Evolutionary conservation across 352 stramenopile species (phyloP).

Genomic region (Phytophthora hibernalis): DNA sequence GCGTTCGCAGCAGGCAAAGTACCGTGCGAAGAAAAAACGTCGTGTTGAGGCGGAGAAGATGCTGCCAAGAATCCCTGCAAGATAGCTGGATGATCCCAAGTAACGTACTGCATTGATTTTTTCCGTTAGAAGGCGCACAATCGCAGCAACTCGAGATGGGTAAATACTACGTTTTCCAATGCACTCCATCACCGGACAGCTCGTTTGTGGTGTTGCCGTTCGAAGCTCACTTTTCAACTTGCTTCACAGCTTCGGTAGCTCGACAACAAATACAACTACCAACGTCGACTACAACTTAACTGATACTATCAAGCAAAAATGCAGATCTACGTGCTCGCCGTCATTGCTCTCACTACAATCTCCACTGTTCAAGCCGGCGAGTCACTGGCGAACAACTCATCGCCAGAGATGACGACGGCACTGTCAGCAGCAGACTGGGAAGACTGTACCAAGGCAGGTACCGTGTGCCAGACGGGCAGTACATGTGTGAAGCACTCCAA

Average conservation of each 20-base stretch:
- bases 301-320: conserved; percentile 6
- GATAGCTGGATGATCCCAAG: no score
- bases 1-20: no score
- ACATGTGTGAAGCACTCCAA: conserved; percentile 28
- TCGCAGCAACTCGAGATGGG: conserved; percentile 1
- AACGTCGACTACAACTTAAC: neutral
- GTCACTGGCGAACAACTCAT: conserved; percentile 1
- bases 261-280: conserved; percentile 5
- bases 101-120: no score
- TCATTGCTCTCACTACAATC: conserved; percentile 6
- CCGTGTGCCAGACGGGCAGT: conserved; percentile 12
- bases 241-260: conserved; percentile 13
- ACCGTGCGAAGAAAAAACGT: no score
- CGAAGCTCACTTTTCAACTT: conserved; percentile 20
- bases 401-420: neutral
- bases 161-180: conserved; percentile 2
- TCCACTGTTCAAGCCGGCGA: conserved; percentile 4
- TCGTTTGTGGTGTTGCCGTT: conserved; percentile 2
- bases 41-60: no score
- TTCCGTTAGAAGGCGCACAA: neutral
- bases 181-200: conserved; percentile 6
- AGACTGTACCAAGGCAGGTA: conserved; percentile 16
- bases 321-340: conserved; percentile 18
- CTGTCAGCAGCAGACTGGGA: conserved; percentile 12
- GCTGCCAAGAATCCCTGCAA: no score